phyloP scores from a whole-genome alignment of 805 yeast species.

The Ogataea nonfermentans region DNA sequence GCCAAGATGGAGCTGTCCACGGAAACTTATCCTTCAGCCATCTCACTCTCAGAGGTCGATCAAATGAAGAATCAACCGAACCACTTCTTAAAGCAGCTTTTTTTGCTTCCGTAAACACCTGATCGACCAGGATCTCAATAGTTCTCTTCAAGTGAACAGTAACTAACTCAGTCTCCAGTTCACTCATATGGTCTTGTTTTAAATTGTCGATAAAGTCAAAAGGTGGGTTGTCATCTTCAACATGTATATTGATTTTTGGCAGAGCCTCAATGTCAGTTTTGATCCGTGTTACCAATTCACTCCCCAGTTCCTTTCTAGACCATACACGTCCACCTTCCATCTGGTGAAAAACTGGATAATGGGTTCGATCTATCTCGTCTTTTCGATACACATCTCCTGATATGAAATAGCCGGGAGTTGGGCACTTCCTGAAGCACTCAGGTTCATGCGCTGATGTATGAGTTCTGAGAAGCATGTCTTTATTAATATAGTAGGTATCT shows the following conservation, averaged over 20 bases:
- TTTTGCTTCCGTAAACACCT: constrained; percentile 73
- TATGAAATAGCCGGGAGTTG: constrained; percentile 84
- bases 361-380: constrained; percentile 94
- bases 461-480: constrained; percentile 71
- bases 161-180: constrained; percentile 64
- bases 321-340: constrained; percentile 95
- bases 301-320: constrained; percentile 48
- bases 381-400: constrained; percentile 95
- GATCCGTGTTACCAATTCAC: constrained; percentile 43
- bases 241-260: constrained; percentile 66
- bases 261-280: constrained; percentile 59
- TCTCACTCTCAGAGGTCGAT: constrained; percentile 77
- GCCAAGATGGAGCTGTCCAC: constrained; percentile 99
- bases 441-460: constrained; percentile 97
- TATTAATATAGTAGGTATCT: constrained; percentile 89
- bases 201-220: constrained; percentile 63
- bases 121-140: constrained; percentile 75
- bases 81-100: constrained; percentile 62
- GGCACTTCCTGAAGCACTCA: constrained; percentile 66
- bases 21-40: constrained; percentile 98
- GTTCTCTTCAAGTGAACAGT: constrained; percentile 82
- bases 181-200: constrained; percentile 74
- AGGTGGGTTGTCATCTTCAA: constrained; percentile 68
- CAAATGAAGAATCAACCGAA: constrained; percentile 54
- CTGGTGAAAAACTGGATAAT: constrained; percentile 96